Evolutionary conservation across 2,329 filamentous ascomycete genomes (phyloP).

Genomic region (Penicillium sp.): DNA sequence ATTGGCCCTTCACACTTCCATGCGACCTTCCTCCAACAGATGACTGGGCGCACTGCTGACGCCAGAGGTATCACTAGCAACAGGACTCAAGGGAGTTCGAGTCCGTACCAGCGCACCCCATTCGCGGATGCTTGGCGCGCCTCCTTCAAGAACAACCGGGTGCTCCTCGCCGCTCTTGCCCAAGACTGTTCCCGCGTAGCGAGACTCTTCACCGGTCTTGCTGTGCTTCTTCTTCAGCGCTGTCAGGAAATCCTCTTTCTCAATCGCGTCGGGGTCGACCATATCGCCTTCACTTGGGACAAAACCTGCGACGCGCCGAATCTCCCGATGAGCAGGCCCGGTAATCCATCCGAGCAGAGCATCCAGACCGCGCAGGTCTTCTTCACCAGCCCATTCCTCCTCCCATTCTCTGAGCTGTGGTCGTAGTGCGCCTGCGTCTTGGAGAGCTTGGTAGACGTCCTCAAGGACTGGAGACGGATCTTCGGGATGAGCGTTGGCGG

Average conservation of each 20-base stretch:
- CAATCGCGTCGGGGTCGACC: constrained; percentile 53
- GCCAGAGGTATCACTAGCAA: constrained; percentile 38
- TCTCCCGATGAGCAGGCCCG: constrained; percentile 74
- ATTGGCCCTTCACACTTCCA: constrained; percentile 36
- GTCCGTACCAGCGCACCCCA: constrained; percentile 56
- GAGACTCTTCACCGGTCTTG: constrained; percentile 82
- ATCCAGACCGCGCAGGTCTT: constrained; percentile 76
- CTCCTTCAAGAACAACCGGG: constrained; percentile 77
- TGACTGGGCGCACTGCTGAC: constrained; percentile 46
- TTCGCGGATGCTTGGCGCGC: constrained; percentile 66
- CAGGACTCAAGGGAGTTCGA: constrained; percentile 31
- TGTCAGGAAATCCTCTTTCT: constrained; percentile 70
- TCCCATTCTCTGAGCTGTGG: constrained; percentile 69
- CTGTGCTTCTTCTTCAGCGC: constrained; percentile 90
- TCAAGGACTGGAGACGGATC: constrained; percentile 66
- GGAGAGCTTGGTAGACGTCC: constrained; percentile 82
- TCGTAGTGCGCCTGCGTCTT: constrained; percentile 74
- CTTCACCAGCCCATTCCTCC: constrained; percentile 68
- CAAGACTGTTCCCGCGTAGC: constrained; percentile 81
- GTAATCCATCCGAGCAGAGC: constrained; percentile 78
- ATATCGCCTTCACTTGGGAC: constrained; percentile 59
- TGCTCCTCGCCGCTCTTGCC: constrained; percentile 72
- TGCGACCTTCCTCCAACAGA: constrained; percentile 40
- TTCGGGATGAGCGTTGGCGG: constrained; percentile 66
- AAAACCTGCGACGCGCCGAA: constrained; percentile 77